These are phyloP conservation scores for Suillus clintonianus DNA, from an alignment of 768 basidiomycete genomes.

Conservation along the genomic window DNA sequence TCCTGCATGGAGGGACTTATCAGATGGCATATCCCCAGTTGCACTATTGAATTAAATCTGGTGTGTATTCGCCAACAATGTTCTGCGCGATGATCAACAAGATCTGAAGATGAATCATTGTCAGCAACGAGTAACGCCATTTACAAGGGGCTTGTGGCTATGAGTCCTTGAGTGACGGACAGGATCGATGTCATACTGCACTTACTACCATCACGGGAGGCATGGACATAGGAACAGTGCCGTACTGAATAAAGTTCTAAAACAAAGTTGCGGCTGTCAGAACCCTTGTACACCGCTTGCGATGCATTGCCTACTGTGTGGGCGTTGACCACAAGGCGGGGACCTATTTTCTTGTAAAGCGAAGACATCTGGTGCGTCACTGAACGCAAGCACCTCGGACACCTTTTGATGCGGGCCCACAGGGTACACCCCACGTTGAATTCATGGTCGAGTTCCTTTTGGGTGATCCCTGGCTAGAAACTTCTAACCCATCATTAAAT, in stretches of 20 bases:
- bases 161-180: not conserved
- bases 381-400: not conserved
- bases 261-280: not conserved
- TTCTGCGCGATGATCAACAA: too few species aligned
- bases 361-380: not conserved
- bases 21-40: too few species aligned
- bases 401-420: not conserved
- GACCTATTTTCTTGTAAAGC: not conserved
- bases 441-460: not conserved
- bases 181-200: not conserved
- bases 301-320: not conserved
- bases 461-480: not conserved
- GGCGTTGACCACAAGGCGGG: not conserved
- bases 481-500: not conserved
- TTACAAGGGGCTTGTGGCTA: not conserved
- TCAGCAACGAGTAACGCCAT: not conserved
- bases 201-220: not conserved
- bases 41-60: not conserved
- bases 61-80: too few species aligned
- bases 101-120: too few species aligned
- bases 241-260: not conserved
- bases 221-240: not conserved
- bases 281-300: not conserved
- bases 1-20: not conserved
- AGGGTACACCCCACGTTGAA: not conserved